Conservation (phyloP, 2,329 filamentous ascomycete genomes). For the Verticillium isaacii region DNA sequence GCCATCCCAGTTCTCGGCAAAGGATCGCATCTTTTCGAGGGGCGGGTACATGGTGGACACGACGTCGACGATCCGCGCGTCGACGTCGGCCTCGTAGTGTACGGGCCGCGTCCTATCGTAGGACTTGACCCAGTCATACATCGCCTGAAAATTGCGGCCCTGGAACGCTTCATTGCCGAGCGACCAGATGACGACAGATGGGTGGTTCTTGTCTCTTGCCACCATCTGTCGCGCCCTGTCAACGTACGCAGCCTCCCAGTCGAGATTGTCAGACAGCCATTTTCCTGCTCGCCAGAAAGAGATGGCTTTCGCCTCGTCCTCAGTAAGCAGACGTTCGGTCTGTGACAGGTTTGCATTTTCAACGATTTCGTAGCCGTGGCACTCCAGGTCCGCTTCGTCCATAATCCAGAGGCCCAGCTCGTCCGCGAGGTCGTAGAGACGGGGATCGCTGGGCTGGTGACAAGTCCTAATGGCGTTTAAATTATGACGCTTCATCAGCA, state of each 20-base stretch:
- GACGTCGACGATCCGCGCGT: constrained; percentile 56
- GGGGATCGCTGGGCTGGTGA: constrained; percentile 60
- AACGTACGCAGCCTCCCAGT: constrained; percentile 60
- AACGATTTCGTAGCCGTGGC: constrained; percentile 43
- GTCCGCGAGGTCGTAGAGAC: constrained; percentile 57
- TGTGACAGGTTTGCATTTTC: constrained; percentile 12
- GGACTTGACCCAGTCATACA: constrained; percentile 59
- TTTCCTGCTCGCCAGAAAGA: constrained; percentile 29
- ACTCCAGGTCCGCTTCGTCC: constrained; percentile 51
- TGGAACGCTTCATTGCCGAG: constrained; percentile 70
- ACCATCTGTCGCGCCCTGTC: constrained; percentile 63
- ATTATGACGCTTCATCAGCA: constrained; percentile 64
- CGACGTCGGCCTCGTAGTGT: constrained; percentile 61
- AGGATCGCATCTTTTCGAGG: constrained; percentile 34
- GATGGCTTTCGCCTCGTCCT: no score
- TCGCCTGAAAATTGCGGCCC: constrained; percentile 61
- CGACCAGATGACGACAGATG: constrained; percentile 66
- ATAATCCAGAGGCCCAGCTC: constrained; percentile 62
- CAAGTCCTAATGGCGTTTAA: constrained; percentile 66
- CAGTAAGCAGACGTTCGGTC: no score
- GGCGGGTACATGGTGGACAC: constrained; percentile 62
- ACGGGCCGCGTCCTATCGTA: constrained; percentile 54
- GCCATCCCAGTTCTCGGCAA: constrained; percentile 34
- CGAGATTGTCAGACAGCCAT: constrained; percentile 55
- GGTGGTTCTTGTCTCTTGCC: constrained; percentile 53